Base-by-base conservation (phyloP, 1,284 basidiomycete species). In the Takashimella koratensis region DNA sequence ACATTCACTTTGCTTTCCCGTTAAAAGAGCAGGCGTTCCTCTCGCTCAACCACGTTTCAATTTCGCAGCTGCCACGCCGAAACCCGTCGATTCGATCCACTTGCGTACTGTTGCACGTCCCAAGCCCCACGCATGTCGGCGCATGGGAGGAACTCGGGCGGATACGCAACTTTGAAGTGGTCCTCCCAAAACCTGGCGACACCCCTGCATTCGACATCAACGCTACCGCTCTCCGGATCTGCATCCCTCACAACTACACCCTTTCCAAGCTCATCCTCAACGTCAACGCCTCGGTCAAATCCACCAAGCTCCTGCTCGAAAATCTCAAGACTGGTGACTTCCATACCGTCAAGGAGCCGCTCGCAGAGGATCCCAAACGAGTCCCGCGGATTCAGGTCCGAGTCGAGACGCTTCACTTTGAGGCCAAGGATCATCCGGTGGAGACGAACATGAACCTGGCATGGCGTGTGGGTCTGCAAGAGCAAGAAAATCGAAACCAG, bases 351-450 rank as follows among this genome's bases (percentile, higher is more conserved):
- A 78, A 80, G 11, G 68, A 70, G 4, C 90, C 91, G 0, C 78
- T 78, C 36, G 78, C 84, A 0, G 90, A 93, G 70, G 79, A 76
- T 1, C 83, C 90, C 0, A 94, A 91, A 73, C 62, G 69, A 0
- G 74, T 91, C 2, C 92, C 92, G 0, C 78, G 79, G 44, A 66
- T 96, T 42, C 76, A 77, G 3, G 70, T 97, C 49, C 79, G 76
- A 27, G 76, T 94, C 41, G 79, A 82, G 22, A 79, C 78, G 45
- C 60, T 90, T 43, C 82, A 82, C 64, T 71, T 92, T 4, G 93
- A 98, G 73, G 86, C 86, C n/a, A 83, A 85, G 22, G 95, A 98
- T 70, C 89, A 95, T 67, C 83, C 86, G 0, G 83, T 97, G 52
- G 95, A 98, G 75, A 83, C 84, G 22, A 83, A 81, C 57, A 75